Evolutionary conservation across 257 asterid genomes (phyloP), one percentile per base, ranked within the genome.

Genomic region (Solanum sparsipilum): DNA sequence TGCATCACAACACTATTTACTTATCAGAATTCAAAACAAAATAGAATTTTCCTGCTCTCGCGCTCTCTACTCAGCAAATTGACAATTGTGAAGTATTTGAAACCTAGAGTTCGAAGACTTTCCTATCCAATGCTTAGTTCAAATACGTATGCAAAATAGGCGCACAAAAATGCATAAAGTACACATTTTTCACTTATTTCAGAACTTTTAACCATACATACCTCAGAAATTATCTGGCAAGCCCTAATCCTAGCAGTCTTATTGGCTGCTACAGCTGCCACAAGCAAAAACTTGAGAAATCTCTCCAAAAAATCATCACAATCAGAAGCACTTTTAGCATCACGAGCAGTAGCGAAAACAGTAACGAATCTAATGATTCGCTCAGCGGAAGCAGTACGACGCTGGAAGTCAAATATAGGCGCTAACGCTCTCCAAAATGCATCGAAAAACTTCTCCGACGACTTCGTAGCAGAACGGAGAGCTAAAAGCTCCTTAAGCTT

Each of bases 191-290:
- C 67, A 4, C 67, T 2, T 15, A 79, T 48, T 16, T 29, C 0
- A 29, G 7, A 48, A 82, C 29, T 31, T 29, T 5, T 18, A 2
- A 79, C 63, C 31, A 16, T 7, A 2, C 85, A 67, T 84, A 96
- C 99, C 99, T 97, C 99, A 65, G 98, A 97, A 87, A 94, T 91
- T 41, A 96, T 96, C 96, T 95, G 98, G 71, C 99, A 97, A 86
- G 98, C 98, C 90, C 98, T 90, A 83, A 90, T 94, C 92, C 99
- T 93, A 44, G 92, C 96, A 38, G 95, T 95, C 89, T 89, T 96
- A 88, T 91, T 92, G 70, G 95, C 93, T 12, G 98, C 98, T 2
- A 65, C 88, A 83, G 97, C 90, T 85, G 96, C 98, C 87, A 82
- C 87, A 20, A 93, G 90, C 89, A 97, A 90, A 90, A 96, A 94